Base-by-base conservation (phyloP, 176 grass and related monocot genomes). In the Leersia perrieri region DNA sequence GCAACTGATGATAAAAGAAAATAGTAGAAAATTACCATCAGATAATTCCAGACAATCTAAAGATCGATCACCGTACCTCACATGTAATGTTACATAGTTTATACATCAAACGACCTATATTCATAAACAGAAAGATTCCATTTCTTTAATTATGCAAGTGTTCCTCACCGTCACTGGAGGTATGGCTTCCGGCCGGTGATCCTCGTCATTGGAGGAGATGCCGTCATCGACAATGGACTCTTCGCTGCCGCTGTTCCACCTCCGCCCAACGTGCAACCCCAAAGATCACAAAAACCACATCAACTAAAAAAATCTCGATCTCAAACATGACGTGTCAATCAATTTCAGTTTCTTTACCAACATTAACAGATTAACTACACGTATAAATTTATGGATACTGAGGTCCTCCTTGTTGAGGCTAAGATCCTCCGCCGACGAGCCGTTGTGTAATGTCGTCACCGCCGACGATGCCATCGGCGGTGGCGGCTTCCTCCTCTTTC, bases 141-240 rank as follows among this genome's bases (percentile, higher is more conserved):
- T 27, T 5, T 11, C 14, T 11, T 20, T 64, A 3, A n/a, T n/a
- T n/a, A n/a, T n/a, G n/a, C n/a, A n/a, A n/a, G n/a, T 36, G 36
- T 28, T 53, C 44, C 61, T 64, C 78, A 93, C 91, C 95, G n/a
- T n/a, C n/a, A n/a, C n/a, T n/a, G 94, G 83, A 62, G 62, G 85
- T 76, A 79, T 83, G 71, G 57, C 81, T 25, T 89, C 82, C 42
- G n/a, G n/a, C n/a, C 55, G 72, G 81, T 74, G 49, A 62, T 79
- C 81, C 0, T 86, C 90, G 23, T 83, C 66, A 73, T 86, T 70
- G 70, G 87, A 85, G 51, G 27, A 70, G 16, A 42, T 64, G 77
- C 72, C 87, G 14, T 94, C 91, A 73, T 92, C 88, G 33, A 94
- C 90, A 26, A 44, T 89, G 63, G 95, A 94, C 66, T 91, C 89